Percentiles rank a stretch among this genome's conserved stretches.
These are phyloP conservation scores for Stephania yunnanensis DNA, from an alignment of 164 flowering plant genomes.

Conservation along the genomic window DNA sequence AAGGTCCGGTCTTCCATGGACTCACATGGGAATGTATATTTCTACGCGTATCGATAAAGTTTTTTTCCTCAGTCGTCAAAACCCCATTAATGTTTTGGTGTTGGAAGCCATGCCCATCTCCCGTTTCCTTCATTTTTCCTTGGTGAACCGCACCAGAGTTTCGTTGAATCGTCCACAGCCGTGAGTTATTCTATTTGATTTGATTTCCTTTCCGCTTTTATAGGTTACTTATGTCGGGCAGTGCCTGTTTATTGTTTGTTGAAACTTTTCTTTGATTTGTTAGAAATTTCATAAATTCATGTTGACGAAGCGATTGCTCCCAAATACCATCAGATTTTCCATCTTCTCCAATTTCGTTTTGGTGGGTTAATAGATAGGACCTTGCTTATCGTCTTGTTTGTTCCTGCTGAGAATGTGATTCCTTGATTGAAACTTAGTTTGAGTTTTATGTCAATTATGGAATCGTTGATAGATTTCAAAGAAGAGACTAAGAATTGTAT, in stretches of 20 bases:
- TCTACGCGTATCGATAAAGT: no score
- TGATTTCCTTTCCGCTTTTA: background rate
- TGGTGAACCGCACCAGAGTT: constrained; percentile 8
- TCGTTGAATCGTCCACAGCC: constrained; percentile 8
- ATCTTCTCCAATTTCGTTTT: background rate
- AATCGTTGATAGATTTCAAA: no score
- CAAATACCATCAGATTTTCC: background rate
- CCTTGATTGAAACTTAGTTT: background rate
- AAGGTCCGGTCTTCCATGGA: no score
- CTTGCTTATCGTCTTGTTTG: background rate
- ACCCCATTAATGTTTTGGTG: background rate
- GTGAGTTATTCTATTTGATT: constrained; percentile 2
- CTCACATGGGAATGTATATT: no score
- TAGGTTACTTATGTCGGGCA: background rate
- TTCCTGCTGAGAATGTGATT: background rate
- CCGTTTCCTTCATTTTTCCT: constrained; percentile 4
- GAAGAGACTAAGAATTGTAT: no score
- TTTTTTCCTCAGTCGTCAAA: no score
- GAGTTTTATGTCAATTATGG: background rate
- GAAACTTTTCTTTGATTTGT: background rate
- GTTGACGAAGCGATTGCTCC: background rate
- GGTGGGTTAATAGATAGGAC: background rate
- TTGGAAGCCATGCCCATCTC: constrained; percentile 11
- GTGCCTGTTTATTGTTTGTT: background rate
- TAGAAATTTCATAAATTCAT: background rate